Percentiles rank a stretch among this genome's conserved stretches.
These are phyloP conservation scores for Talaromyces rugulosus DNA, from an alignment of 2,329 filamentous ascomycete genomes.

Conservation along the genomic window DNA sequence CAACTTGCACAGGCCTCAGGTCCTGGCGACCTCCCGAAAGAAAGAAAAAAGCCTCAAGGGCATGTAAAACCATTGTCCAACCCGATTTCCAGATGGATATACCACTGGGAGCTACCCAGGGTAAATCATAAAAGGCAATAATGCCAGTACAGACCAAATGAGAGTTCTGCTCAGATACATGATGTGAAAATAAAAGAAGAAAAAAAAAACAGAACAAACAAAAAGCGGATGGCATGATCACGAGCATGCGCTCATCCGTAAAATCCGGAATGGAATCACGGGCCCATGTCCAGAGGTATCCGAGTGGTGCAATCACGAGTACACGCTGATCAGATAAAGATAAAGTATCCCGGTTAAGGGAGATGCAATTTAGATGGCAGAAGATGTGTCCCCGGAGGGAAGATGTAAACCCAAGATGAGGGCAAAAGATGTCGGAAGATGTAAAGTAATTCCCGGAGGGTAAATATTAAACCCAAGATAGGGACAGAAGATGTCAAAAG, in stretches of 20 bases:
- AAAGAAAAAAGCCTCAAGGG: neutral
- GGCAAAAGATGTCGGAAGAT: too few relatives aligned
- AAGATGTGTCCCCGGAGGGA: neutral
- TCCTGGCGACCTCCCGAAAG: constrained; percentile 10
- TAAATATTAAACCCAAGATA: too few relatives aligned
- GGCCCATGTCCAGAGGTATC: neutral
- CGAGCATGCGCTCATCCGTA: constrained; percentile 2
- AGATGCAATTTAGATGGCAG: too few relatives aligned
- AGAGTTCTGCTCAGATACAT: neutral
- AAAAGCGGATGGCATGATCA: constrained; percentile 2
- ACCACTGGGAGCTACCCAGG: constrained; percentile 8
- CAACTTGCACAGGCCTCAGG: constrained; percentile 9
- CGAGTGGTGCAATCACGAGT: constrained; percentile 9
- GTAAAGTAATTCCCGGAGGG: too few relatives aligned
- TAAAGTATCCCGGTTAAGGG: neutral
- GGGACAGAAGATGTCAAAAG: too few relatives aligned
- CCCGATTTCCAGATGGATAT: neutral
- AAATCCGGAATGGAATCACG: neutral
- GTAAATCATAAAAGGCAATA: neutral
- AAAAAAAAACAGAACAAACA: neutral
- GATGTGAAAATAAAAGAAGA: neutral
- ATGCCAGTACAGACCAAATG: neutral
- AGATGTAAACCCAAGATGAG: neutral
- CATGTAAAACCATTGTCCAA: constrained; percentile 6
- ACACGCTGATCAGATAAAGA: neutral